phyloP scores from a whole-genome alignment of 345 rosid genomes.

The Eucalyptus cladocalyx region DNA sequence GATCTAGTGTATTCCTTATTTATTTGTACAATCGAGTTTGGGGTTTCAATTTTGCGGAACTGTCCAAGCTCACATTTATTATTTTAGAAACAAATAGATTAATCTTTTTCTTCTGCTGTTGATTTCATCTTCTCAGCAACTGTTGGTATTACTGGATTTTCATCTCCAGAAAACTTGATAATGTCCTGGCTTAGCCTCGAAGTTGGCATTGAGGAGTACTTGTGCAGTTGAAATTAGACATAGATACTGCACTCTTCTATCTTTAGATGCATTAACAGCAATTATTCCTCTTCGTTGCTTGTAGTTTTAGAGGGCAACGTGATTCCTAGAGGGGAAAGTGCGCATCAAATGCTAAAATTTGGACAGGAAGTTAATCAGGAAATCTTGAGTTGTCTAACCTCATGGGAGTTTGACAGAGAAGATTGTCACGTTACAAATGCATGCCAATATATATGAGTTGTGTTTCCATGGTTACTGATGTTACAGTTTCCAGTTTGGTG shows the following conservation, averaged over 20 bases:
- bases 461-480: too few relatives aligned
- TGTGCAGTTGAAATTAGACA: neutral
- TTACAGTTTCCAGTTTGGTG: too few relatives aligned
- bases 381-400: too few relatives aligned
- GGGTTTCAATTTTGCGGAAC: neutral
- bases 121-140: neutral
- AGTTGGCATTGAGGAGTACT: neutral
- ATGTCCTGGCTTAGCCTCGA: neutral
- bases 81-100: neutral
- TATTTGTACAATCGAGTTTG: neutral
- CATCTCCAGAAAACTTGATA: neutral
- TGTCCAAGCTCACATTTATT: neutral
- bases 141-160: neutral
- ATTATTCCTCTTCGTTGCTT: too few relatives aligned
- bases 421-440: too few relatives aligned
- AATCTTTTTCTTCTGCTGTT: neutral
- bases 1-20: neutral
- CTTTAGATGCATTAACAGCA: neutral
- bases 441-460: too few relatives aligned
- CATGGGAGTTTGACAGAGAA: too few relatives aligned
- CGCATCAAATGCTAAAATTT: too few relatives aligned
- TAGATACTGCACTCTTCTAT: neutral
- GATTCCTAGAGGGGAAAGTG: too few relatives aligned
- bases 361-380: too few relatives aligned
- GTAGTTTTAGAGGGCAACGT: too few relatives aligned